These are phyloP conservation scores for Aspergillus oerlinghausenensis DNA, from an alignment of 2,329 filamentous ascomycete species.

Conservation along the genomic window DNA sequence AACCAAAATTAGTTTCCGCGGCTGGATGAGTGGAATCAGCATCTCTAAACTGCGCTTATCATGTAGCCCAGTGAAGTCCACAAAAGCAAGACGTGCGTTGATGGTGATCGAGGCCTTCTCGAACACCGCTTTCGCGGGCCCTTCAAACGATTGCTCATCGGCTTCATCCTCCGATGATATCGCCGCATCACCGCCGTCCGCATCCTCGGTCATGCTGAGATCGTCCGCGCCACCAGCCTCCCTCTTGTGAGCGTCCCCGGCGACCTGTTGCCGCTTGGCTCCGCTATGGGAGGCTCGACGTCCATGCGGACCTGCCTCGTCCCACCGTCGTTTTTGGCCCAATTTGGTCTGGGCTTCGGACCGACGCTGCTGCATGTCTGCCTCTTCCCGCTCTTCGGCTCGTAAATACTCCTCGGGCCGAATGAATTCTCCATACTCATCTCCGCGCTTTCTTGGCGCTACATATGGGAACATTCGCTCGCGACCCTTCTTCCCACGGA, in stretches of 20 bases:
- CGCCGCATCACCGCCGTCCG: conserved; percentile 58
- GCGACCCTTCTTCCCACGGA: conserved; percentile 82
- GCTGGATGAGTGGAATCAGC: conserved; percentile 88
- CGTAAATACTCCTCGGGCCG: conserved; percentile 89
- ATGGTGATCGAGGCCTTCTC: conserved; percentile 60
- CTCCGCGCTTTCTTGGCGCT: conserved; percentile 69
- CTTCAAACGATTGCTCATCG: conserved; percentile 48
- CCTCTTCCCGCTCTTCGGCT: conserved; percentile 82
- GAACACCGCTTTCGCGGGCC: conserved; percentile 72
- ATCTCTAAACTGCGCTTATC: conserved; percentile 92
- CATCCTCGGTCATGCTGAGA: conserved; percentile 44
- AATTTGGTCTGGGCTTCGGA: conserved; percentile 58
- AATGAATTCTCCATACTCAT: conserved; percentile 93
- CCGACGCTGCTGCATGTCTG: conserved; percentile 58
- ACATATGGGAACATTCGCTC: conserved; percentile 90
- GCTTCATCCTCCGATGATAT: conserved; percentile 52
- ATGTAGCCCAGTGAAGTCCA: conserved; percentile 89
- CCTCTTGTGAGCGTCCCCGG: conserved; percentile 25
- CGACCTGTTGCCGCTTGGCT: conserved; percentile 58
- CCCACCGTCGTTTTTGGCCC: conserved; percentile 93
- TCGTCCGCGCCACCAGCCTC: conserved; percentile 47
- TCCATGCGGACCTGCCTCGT: conserved; percentile 55
- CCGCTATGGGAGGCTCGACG: conserved; percentile 39
- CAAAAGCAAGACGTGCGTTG: conserved; percentile 73
- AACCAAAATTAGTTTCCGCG: conserved; percentile 89